Percentiles rank a stretch among this genome's conserved stretches.
Evolutionary conservation across 208 protist genomes (phyloP).

Genomic region (Trypanosoma cruzi): DNA sequence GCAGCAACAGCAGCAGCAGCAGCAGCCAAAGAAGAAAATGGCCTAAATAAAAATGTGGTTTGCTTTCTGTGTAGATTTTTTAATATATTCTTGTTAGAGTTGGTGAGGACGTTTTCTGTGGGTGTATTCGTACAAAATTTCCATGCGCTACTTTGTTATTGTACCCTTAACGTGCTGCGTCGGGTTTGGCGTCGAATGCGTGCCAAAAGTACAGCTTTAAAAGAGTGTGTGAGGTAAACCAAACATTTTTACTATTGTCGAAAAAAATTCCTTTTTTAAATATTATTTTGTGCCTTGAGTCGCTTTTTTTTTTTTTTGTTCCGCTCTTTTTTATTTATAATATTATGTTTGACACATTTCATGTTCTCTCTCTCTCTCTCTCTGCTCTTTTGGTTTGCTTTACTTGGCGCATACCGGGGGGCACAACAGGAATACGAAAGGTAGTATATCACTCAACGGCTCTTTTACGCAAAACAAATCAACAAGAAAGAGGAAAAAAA

Average conservation of each 20-base stretch:
- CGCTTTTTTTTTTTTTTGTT: slow-evolving; percentile 9
- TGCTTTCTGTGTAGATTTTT: not conserved
- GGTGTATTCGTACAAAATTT: too few relatives aligned
- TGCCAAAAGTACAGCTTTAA: too few relatives aligned
- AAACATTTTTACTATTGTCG: too few relatives aligned
- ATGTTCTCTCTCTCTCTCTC: too few relatives aligned
- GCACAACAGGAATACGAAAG: not conserved
- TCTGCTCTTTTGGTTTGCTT: slow-evolving; percentile 15
- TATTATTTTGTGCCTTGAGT: not conserved
- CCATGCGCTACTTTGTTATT: too few relatives aligned
- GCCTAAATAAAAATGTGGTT: not conserved
- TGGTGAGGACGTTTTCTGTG: too few relatives aligned
- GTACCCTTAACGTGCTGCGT: too few relatives aligned
- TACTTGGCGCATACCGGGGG: not conserved
- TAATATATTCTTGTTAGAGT: not conserved
- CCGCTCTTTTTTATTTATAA: slow-evolving; percentile 11
- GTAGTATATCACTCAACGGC: not conserved
- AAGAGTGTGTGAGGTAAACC: too few relatives aligned
- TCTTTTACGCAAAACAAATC: not conserved
- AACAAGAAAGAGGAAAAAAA: slow-evolving; percentile 2
- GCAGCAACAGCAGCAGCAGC: slow-evolving; percentile 43
- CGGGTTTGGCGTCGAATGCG: too few relatives aligned
- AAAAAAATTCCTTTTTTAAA: too few relatives aligned
- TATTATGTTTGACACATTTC: too few relatives aligned
- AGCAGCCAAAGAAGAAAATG: not conserved